phyloP scores from a whole-genome alignment of 176 grass and related monocot species.

The Rhynchospora tenuis region DNA sequence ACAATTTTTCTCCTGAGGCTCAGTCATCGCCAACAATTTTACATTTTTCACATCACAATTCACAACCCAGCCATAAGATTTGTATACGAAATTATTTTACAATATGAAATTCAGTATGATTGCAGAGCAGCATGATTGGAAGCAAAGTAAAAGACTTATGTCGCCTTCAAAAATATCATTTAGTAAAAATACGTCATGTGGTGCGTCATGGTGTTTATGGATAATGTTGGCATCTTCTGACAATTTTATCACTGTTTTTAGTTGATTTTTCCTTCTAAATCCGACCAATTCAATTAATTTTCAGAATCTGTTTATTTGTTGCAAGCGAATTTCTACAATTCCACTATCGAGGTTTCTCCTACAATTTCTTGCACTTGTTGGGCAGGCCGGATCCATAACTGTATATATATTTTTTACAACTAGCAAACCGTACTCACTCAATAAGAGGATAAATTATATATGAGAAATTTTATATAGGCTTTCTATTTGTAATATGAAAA shows the following conservation, averaged over 20 bases:
- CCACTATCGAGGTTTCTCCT: too few relatives aligned
- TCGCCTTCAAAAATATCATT: background rate
- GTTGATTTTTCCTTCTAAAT: background rate
- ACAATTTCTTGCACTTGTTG: too few relatives aligned
- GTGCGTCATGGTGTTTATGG: background rate
- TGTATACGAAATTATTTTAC: background rate
- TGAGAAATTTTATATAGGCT: too few relatives aligned
- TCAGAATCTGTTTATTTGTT: too few relatives aligned
- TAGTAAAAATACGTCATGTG: constrained; percentile 1
- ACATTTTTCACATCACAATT: background rate
- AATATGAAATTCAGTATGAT: background rate
- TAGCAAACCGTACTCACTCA: too few relatives aligned
- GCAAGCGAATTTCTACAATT: too few relatives aligned
- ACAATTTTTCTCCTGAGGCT: background rate
- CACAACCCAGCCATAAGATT: background rate
- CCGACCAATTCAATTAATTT: too few relatives aligned
- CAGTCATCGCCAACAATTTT: background rate
- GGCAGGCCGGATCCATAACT: too few relatives aligned
- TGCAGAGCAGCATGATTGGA: background rate
- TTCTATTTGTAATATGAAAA: too few relatives aligned
- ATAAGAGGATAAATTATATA: too few relatives aligned
- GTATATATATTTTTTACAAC: too few relatives aligned
- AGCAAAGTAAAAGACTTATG: background rate
- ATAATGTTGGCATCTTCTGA: background rate
- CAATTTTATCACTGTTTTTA: background rate